phyloP scores from a whole-genome alignment of 2,329 filamentous ascomycete genomes.

The Hypoxylon sp. region DNA sequence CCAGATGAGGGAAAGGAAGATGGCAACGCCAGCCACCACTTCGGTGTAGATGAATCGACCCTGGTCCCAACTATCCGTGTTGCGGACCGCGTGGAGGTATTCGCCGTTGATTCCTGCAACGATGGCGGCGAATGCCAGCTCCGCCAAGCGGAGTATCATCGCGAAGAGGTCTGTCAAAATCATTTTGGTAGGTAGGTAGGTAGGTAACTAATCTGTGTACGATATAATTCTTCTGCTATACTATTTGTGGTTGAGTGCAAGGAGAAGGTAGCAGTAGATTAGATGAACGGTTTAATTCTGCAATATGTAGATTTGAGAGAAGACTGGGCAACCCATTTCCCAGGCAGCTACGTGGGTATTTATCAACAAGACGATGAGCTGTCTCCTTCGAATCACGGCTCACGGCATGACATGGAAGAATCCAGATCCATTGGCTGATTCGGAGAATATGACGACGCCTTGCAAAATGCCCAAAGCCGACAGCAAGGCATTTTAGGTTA shows the following conservation, averaged over 20 bases:
- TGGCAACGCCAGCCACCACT: conserved; percentile 73
- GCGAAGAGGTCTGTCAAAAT: conserved; percentile 63
- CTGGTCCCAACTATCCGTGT: conserved; percentile 60
- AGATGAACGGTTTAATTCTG: conserved; percentile 3
- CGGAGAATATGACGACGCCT: conserved; percentile 22
- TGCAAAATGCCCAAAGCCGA: neutral
- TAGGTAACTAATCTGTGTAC: too few species aligned
- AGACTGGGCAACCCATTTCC: too few species aligned
- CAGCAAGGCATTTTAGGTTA: conserved; percentile 9
- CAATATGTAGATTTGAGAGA: conserved; percentile 1
- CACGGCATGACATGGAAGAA: too few species aligned
- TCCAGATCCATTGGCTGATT: too few species aligned
- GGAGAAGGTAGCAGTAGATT: neutral
- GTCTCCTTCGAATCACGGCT: conserved; percentile 4
- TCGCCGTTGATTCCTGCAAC: conserved; percentile 74
- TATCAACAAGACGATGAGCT: conserved; percentile 13
- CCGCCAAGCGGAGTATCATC: conserved; percentile 65
- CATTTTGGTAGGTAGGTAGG: conserved; percentile 49
- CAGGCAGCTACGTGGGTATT: conserved; percentile 24
- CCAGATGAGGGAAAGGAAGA: conserved; percentile 75
- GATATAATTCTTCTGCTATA: neutral
- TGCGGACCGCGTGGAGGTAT: conserved; percentile 64
- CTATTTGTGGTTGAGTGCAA: too few species aligned
- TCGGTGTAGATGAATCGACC: conserved; percentile 79
- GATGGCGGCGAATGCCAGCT: conserved; percentile 76